phyloP scores from a whole-genome alignment of 352 stramenopile species.

The Phytophthora fragariae region DNA sequence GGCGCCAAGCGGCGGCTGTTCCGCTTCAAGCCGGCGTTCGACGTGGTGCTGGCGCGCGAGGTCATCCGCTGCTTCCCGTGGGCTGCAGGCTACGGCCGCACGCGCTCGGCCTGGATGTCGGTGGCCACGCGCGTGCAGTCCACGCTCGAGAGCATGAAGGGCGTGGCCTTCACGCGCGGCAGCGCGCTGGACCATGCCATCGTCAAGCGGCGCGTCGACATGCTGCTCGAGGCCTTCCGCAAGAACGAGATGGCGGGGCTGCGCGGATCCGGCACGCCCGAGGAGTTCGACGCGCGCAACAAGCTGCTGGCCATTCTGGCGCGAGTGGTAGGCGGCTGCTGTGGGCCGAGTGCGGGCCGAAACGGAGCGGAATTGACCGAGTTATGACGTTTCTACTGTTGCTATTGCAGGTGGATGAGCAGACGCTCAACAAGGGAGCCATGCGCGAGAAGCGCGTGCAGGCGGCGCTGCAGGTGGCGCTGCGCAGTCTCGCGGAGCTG shows the following conservation, averaged over 20 bases:
- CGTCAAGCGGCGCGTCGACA: slow-evolving; percentile 50
- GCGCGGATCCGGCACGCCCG: slow-evolving; percentile 42
- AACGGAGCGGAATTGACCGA: slow-evolving; percentile 14
- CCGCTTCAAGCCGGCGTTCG: slow-evolving; percentile 48
- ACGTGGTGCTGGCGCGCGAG: slow-evolving; percentile 49
- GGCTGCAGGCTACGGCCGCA: slow-evolving; percentile 51
- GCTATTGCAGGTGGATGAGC: slow-evolving; percentile 41
- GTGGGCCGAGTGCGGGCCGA: background rate
- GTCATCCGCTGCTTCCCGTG: slow-evolving; percentile 53
- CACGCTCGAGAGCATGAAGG: slow-evolving; percentile 34
- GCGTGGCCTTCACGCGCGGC: slow-evolving; percentile 29
- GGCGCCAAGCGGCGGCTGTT: slow-evolving; percentile 46
- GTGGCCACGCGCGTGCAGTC: slow-evolving; percentile 43
- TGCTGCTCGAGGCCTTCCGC: slow-evolving; percentile 47
- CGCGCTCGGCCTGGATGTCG: slow-evolving; percentile 47
- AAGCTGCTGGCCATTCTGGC: slow-evolving; percentile 47
- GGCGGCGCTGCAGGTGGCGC: slow-evolving; percentile 36
- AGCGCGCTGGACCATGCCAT: slow-evolving; percentile 44
- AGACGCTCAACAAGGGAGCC: slow-evolving; percentile 45
- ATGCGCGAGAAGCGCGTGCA: slow-evolving; percentile 49
- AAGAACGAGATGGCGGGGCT: slow-evolving; percentile 48
- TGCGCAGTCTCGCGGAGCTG: slow-evolving; percentile 29
- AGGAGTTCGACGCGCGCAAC: slow-evolving; percentile 48
- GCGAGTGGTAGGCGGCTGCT: slow-evolving; percentile 30
- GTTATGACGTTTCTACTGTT: slow-evolving; percentile 1